phyloP scores from a whole-genome alignment of 2,329 filamentous ascomycete genomes.

The Phyllosticta capitalensis region DNA sequence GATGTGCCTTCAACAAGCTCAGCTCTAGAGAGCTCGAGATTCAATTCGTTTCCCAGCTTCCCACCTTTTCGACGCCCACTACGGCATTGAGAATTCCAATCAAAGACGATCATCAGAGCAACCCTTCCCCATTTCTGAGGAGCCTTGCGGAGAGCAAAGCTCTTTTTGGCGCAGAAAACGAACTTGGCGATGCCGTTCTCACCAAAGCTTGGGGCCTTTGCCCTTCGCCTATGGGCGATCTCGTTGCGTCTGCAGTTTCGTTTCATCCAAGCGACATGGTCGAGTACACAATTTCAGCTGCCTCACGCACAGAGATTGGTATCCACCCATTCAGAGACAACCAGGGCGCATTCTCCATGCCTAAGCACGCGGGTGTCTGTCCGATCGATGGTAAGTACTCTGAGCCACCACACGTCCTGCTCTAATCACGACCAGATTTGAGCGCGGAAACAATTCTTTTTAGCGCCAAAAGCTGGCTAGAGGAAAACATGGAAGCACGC shows the following conservation, averaged over 20 bases:
- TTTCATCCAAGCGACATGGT: constrained; percentile 49
- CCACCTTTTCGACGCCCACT: constrained; percentile 24
- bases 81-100: constrained; percentile 21
- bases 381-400: constrained; percentile 12
- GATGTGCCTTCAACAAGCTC: constrained; percentile 20
- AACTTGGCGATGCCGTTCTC: constrained; percentile 40
- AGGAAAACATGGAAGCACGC: constrained; percentile 17
- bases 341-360: constrained; percentile 2
- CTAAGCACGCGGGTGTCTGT: constrained; percentile 5
- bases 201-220: constrained; percentile 46
- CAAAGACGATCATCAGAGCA: constrained; percentile 6
- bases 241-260: constrained; percentile 40
- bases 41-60: constrained; percentile 30
- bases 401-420: neutral
- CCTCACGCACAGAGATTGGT: constrained; percentile 26
- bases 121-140: constrained; percentile 29
- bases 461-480: constrained; percentile 25
- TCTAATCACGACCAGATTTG: constrained; percentile 12
- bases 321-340: constrained; percentile 1
- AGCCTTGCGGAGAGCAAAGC: constrained; percentile 28
- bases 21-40: constrained; percentile 15
- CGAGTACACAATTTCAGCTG: constrained; percentile 43
- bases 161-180: constrained; percentile 40
- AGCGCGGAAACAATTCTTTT: constrained; percentile 25
- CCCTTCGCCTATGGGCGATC: constrained; percentile 36